phyloP scores from a whole-genome alignment of 2,329 filamentous ascomycete genomes.

The Arthrobotrys entomopaga region DNA sequence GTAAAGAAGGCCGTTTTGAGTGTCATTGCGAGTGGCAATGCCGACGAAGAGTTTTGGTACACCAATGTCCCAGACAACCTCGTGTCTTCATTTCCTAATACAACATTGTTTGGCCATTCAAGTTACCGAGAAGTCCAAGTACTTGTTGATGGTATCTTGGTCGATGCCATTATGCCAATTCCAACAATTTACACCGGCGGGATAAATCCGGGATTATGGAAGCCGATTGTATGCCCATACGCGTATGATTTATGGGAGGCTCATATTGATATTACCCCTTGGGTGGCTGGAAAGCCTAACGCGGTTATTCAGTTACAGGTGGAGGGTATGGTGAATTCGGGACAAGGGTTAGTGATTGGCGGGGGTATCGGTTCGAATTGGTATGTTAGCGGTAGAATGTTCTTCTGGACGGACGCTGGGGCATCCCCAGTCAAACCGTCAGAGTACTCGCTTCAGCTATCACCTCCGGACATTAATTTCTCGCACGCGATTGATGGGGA shows the following conservation, averaged over 20 bases:
- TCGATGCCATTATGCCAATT: conserved; percentile 82
- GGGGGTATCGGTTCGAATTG: conserved; percentile 72
- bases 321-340: conserved; percentile 22
- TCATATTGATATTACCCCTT: conserved; percentile 84
- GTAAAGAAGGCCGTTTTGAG: conserved; percentile 76
- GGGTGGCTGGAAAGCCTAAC: conserved; percentile 60
- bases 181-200: conserved; percentile 85
- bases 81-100: conserved; percentile 69
- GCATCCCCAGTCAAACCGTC: conserved; percentile 65
- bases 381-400: conserved; percentile 82
- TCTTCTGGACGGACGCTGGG: conserved; percentile 74
- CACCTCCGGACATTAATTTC: conserved; percentile 13
- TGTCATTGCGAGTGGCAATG: conserved; percentile 80
- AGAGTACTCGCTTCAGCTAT: conserved; percentile 15
- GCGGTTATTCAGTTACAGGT: conserved; percentile 36
- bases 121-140: conserved; percentile 83
- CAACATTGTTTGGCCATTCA: conserved; percentile 73
- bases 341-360: conserved; percentile 19
- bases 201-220: conserved; percentile 78
- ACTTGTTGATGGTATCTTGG: conserved; percentile 76
- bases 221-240: conserved; percentile 80
- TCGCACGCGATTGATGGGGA: conserved; percentile 14
- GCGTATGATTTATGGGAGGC: conserved; percentile 81
- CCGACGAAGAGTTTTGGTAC: conserved; percentile 86
- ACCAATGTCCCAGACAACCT: conserved; percentile 76